Evolutionary conservation across 78 protist species (phyloP), one percentile per base, ranked within the genome.

Genomic region (Mantamonas sphyraenae): DNA sequence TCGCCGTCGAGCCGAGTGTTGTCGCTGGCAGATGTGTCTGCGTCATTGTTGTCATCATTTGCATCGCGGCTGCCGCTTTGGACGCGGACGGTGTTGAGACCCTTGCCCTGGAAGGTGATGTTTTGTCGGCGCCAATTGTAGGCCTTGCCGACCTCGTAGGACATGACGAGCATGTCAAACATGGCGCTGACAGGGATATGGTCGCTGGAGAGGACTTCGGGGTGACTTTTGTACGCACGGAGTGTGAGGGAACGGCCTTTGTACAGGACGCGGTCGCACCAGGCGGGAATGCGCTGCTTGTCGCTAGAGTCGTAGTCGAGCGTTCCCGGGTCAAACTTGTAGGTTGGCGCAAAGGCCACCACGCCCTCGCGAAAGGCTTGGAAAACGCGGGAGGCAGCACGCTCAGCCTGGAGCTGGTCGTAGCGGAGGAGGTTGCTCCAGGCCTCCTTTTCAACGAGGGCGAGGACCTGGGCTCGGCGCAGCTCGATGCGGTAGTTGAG

Each of bases 271-370:
- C 78, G 66, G 61, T 73, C 78, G 38, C 70, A 60, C 70, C 69
- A 73, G 14, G 78, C 78, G 4, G 78, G 78, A 10, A 39, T 1
- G 24, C 78, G 56, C 16, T 28, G 38, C 69, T 73, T 73, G 3
- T 64, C 70, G 14, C 57, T 76, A 0, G 84, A 64, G 68, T 85
- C 93, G 37, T 79, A 89, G 2, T 40, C 79, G 8, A 68, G 74
- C 1, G 90, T 79, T 22, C 77, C 82, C 31, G 71, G 30, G 65
- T 90, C 93, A 31, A 82, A 93, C 60, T 90, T 90, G 81, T 93
- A 93, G 22, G 97, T 93, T 20, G 97, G 97, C 28, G 80, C 74
- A 56, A 93, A 93, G 45, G 39, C 57, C 16, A 93, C 67, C 3
- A 79, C 83, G 12, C 79, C 91, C 68, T 93, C 97, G 5, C 34